Evolutionary conservation across 768 basidiomycete genomes (phyloP), one percentile per base, ranked within the genome.

Genomic region (Fistulinella prunicolor): DNA sequence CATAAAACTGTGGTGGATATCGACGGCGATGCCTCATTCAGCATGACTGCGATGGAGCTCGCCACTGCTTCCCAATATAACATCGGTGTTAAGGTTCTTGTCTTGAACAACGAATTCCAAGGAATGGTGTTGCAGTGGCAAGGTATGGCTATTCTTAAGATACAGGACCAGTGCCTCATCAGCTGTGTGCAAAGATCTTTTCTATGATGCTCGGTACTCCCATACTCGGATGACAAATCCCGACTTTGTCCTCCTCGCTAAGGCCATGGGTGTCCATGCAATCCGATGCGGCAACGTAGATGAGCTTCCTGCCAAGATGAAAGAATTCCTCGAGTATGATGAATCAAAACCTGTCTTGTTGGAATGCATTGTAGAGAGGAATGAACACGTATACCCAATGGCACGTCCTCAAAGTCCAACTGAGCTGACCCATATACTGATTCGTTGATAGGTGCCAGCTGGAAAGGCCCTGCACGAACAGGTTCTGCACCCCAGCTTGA

Each of bases 51-150:
- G 0, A 99, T 98, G 96, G 96, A 99, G 70, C 83, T 99, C 43
- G 85, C 86, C 20, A 99, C 96, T 1, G 96, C 96, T 5, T 77
- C 89, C 21, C 90, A 94, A 63, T 93, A 80, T 72, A 70, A 80
- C 62, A 96, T 99, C 54, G 95, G 96, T 49, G 92, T 97, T 63
- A 99, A 99, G 72, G 87, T 93, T 34, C 75, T 96, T 56, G 70
- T 96, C 20, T 70, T 97, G 60, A 95, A 96, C 76, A 97, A 96
- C 69, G 92, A 94, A 63, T 96, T 94, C 79, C 94, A 96, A 69
- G 96, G 96, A 46, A 99, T 99, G 96, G 96, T 98, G 12, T 73
- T 91, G 26, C 96, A 99, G 75, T 98, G 95, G 96, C 96, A 98
- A 78, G 91, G 91, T 92, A 49, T 42, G 77, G 63, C 12, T 24